Conservation (phyloP, 306 rosid genomes). For the Cyclanthera cordifolia region DNA sequence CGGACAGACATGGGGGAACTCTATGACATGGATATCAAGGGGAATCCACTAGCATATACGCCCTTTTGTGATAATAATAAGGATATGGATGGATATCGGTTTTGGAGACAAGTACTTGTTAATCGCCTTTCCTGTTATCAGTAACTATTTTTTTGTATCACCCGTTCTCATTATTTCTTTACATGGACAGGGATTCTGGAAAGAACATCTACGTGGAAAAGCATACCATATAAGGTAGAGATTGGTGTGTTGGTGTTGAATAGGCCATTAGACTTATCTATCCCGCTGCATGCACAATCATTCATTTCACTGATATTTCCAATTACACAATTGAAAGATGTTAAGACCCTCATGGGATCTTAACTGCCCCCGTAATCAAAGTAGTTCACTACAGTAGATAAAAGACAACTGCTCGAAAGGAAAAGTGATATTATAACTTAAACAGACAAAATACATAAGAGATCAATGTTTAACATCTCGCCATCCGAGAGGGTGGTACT, state of each 20-base stretch:
- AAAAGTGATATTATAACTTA: no score
- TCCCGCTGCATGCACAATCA: not conserved
- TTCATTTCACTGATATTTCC: not conserved
- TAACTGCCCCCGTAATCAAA: no score
- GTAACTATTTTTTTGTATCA: slow-evolving; percentile 1
- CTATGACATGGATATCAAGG: slow-evolving; percentile 12
- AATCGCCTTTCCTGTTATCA: slow-evolving; percentile 9
- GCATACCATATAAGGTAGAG: slow-evolving; percentile 85
- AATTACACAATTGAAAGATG: no score
- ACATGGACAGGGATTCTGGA: slow-evolving; percentile 81
- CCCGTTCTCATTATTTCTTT: slow-evolving; percentile 11
- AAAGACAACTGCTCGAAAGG: no score
- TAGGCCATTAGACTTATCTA: no score
- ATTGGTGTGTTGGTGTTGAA: not conserved
- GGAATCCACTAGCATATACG: slow-evolving; percentile 31
- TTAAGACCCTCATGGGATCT: no score
- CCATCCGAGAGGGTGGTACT: no score
- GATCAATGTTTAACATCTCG: no score
- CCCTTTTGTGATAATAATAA: slow-evolving; percentile 77
- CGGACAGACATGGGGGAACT: slow-evolving; percentile 13
- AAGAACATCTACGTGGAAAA: slow-evolving; percentile 84
- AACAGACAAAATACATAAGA: no score
- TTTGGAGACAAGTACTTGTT: slow-evolving; percentile 85
- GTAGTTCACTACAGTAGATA: no score
- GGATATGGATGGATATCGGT: slow-evolving; percentile 49